Evolutionary conservation across 2,329 filamentous ascomycete species (phyloP).

Genomic region (Epichloe sp.): DNA sequence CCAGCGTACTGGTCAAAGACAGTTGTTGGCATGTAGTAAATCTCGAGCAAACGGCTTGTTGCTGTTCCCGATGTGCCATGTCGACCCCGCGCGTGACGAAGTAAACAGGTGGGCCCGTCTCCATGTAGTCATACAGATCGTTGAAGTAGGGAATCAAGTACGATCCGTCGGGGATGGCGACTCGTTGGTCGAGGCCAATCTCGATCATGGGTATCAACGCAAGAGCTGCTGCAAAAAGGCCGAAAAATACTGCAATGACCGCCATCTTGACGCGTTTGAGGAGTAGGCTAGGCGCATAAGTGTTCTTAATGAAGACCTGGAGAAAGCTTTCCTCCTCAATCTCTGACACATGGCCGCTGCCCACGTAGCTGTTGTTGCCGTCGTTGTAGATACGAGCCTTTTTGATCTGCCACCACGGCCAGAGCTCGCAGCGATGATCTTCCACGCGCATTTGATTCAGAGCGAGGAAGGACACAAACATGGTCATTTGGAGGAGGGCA

Average conservation of each 20-base stretch:
- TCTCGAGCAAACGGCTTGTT: constrained; percentile 78
- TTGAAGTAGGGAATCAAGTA: constrained; percentile 96
- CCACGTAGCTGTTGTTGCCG: constrained; percentile 38
- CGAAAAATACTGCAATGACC: constrained; percentile 72
- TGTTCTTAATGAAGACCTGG: constrained; percentile 79
- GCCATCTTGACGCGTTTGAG: constrained; percentile 66
- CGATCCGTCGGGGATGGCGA: constrained; percentile 84
- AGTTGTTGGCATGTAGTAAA: constrained; percentile 79
- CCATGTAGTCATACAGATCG: constrained; percentile 85
- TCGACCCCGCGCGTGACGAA: constrained; percentile 82
- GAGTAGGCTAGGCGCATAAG: constrained; percentile 72
- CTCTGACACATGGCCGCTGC: constrained; percentile 49
- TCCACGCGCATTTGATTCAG: constrained; percentile 88
- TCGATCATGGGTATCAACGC: constrained; percentile 74
- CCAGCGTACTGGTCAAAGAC: constrained; percentile 79
- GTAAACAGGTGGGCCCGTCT: constrained; percentile 85
- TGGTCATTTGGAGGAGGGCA: constrained; percentile 88
- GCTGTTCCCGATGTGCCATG: constrained; percentile 58
- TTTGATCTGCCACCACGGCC: constrained; percentile 76
- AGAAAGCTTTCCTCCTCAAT: constrained; percentile 72
- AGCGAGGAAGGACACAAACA: constrained; percentile 86
- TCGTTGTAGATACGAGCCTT: constrained; percentile 57
- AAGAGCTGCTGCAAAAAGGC: constrained; percentile 72
- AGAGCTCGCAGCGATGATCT: constrained; percentile 75
- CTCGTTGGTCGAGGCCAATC: constrained; percentile 84